Conservation (phyloP, 352 stramenopile species). For the Phytophthora citricola region DNA sequence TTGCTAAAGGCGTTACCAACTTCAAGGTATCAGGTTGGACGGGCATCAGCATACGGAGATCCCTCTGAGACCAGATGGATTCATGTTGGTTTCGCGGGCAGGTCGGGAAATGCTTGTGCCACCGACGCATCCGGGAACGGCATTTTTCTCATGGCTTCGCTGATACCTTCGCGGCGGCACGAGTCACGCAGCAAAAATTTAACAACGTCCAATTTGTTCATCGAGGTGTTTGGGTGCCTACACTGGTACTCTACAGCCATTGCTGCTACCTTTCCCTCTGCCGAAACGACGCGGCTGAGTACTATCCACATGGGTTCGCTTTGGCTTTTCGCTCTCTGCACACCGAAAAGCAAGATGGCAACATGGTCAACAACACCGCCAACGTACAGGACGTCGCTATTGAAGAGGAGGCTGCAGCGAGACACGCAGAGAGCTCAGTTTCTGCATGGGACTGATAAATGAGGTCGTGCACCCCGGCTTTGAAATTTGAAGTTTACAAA, state of each 20-base stretch:
- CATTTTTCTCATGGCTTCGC: constrained; percentile 29
- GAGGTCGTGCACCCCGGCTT: not conserved
- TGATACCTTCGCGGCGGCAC: constrained; percentile 8
- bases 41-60: constrained; percentile 8
- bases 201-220: not conserved
- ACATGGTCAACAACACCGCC: not conserved
- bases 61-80: constrained; percentile 24
- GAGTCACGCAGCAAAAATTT: constrained; percentile 9
- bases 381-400: not conserved
- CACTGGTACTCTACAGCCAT: not conserved
- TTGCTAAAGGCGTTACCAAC: not conserved
- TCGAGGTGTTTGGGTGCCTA: not conserved
- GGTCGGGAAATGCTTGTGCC: constrained; percentile 13
- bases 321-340: not conserved
- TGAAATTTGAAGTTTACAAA: not conserved
- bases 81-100: constrained; percentile 13
- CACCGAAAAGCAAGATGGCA: constrained; percentile 14
- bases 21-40: not conserved
- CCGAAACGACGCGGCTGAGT: constrained; percentile 3
- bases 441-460: not conserved
- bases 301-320: constrained; percentile 23
- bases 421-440: not conserved
- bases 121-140: not conserved
- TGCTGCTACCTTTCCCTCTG: constrained; percentile 6
- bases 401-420: not conserved